Base-by-base conservation (phyloP, 768 basidiomycete genomes). In the Russula griseocarnosa region DNA sequence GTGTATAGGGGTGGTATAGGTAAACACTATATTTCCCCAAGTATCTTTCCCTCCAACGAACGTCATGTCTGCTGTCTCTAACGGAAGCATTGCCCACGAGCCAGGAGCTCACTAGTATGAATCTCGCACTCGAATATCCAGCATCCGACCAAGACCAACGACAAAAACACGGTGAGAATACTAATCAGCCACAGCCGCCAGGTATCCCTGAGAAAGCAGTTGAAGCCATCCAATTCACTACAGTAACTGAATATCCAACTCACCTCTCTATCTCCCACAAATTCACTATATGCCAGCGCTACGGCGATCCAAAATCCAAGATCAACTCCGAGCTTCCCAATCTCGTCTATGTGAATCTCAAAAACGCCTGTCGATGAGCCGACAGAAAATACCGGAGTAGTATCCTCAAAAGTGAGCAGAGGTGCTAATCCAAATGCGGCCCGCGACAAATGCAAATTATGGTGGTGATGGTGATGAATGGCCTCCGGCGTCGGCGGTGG, bases 271-370 rank as follows among this genome's bases (percentile, higher is more conserved):
- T 92, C 89, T 69, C 82, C 83, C 69, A 92, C 73, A 70, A 90
- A 92, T 63, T 89, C 88, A 14, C 90, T 73, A 71, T 91, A 93
- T 3, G 88, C 85, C 69, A 92, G 71, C 0, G 85, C 85, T 46
- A 89, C 77, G 0, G 88, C 83, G 51, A 93, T 79, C 86, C 89
- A 92, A 71, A 92, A 92, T 58, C 85, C 85, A 30, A 82, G 81
- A 54, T 90, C 87, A 32, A 93, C 83, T 16, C 90, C 91, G 26
- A 90, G 70, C 34, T 79, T 73, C 20, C 76, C 73, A 58, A 84
- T 83, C 63, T 87, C 81, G 5, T 76, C 74, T 56, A 76, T 73
- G 42, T 90, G 82, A 42, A 92, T 73, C 71, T 88, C 87, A 44
- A 92, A 74, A 38, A 84, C 58, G 5, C 90, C 90, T 0, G 80